Evolutionary conservation across 2,329 filamentous ascomycete species (phyloP), one percentile per base, ranked within the genome.

Genomic region (Alternaria atra): DNA sequence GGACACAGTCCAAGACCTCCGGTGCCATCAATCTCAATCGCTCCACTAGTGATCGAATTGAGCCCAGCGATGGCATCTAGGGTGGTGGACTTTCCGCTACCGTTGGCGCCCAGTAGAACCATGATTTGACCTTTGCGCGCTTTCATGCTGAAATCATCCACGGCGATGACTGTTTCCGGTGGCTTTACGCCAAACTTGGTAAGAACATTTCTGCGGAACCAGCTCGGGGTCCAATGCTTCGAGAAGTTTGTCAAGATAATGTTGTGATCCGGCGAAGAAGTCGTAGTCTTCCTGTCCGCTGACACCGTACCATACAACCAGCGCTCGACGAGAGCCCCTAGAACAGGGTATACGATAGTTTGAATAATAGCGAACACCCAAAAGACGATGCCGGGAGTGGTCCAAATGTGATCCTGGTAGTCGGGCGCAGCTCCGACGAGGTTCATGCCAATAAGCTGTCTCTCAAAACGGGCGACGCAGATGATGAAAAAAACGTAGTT

Each of bases 21-120:
- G 9, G 88, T 89, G 1, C 89, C 90, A 66, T 94, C 89, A 46
- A 97, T 89, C 25, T 86, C 87, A 66, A 97, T 95, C 3, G 84
- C 84, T 3, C 94, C 94, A 59, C 86, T 88, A 0, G 91, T 93
- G 23, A 94, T 84, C 44, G 87, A 91, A 69, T 90, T 92, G 52
- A 94, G 85, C 3, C 94, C 94, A 10, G 93, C 91, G 65, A 97
- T 94, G 6, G 91, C 90, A 73, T 97, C 92, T 4, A 97, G 84
- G 0, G 93, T 97, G 0, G 94, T 97, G 55, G 90, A 93, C 77
- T 97, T 97, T 35, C 94, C 94, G 69, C 89, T 93, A 17, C 94
- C 94, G 74, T 97, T 97, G 6, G 93, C 92, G 37, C 94, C 94
- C 0, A 97, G 85, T 0, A 97, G 83, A 1, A 94, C 91, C 73